phyloP scores from a whole-genome alignment of 805 yeast genomes.

The Candida ficus region DNA sequence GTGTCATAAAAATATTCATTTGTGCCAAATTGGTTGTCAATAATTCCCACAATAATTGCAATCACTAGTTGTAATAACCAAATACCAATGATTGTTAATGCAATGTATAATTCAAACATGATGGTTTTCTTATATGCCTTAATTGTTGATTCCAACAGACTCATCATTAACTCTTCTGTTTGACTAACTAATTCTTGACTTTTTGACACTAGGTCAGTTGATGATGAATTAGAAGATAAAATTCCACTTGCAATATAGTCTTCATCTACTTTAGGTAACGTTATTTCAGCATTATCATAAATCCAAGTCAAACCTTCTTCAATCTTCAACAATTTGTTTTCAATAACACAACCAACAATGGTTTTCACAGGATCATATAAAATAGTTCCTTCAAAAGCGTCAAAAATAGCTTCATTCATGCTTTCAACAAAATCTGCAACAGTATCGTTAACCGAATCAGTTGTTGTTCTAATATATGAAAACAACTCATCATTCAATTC shows the following conservation, averaged over 20 bases:
- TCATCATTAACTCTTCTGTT: slow-evolving; percentile 22
- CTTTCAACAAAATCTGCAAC: slow-evolving; percentile 48
- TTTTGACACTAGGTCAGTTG: slow-evolving; percentile 2
- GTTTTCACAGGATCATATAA: slow-evolving; percentile 57
- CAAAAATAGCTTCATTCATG: slow-evolving; percentile 55
- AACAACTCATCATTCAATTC: slow-evolving; percentile 59
- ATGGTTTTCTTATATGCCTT: slow-evolving; percentile 32
- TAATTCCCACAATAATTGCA: slow-evolving; percentile 24
- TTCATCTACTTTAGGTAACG: slow-evolving; percentile 47
- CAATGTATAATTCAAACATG: slow-evolving; percentile 41
- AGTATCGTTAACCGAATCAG: slow-evolving; percentile 56
- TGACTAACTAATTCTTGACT: slow-evolving; percentile 13
- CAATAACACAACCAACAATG: slow-evolving; percentile 75
- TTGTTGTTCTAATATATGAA: slow-evolving; percentile 57
- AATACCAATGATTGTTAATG: slow-evolving; percentile 36
- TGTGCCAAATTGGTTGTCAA: slow-evolving; percentile 2
- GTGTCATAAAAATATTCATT: not conserved
- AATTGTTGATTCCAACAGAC: slow-evolving; percentile 26
- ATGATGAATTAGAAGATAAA: slow-evolving; percentile 5
- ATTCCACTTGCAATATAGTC: slow-evolving; percentile 25
- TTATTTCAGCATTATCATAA: slow-evolving; percentile 51
- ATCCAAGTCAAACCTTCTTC: slow-evolving; percentile 80
- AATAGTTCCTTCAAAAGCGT: slow-evolving; percentile 64
- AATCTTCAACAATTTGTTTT: slow-evolving; percentile 59
- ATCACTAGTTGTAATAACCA: slow-evolving; percentile 45